phyloP scores from a whole-genome alignment of 176 grass and related monocot genomes.

The Metroxylon sagu region DNA sequence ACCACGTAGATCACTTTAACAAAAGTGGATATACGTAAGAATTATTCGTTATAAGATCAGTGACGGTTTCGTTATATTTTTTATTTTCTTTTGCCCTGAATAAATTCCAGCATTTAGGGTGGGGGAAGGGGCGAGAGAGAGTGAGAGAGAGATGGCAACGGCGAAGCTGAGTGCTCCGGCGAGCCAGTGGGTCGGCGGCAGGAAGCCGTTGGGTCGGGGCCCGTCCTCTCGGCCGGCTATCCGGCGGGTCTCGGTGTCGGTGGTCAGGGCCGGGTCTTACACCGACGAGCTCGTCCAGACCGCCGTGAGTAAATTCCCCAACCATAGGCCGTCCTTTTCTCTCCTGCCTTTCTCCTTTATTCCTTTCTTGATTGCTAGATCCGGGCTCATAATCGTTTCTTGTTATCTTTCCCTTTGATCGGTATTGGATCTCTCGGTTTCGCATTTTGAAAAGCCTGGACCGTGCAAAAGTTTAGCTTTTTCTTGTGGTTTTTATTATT shows the following conservation, averaged over 20 bases:
- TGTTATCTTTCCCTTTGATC: not conserved
- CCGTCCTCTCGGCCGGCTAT: conserved; percentile 6
- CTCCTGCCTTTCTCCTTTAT: not conserved
- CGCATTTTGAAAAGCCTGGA: too few relatives aligned
- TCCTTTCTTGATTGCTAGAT: not conserved
- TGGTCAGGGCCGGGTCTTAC: not conserved
- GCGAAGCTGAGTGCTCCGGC: conserved; percentile 40
- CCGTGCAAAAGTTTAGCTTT: too few relatives aligned
- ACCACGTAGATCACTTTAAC: too few relatives aligned
- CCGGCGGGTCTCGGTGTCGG: conserved; percentile 11
- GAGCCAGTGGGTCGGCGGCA: conserved; percentile 19
- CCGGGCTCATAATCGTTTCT: too few relatives aligned
- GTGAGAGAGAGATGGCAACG: conserved; percentile 36
- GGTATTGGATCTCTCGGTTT: not conserved
- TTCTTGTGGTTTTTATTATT: too few relatives aligned
- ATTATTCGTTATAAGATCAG: too few relatives aligned
- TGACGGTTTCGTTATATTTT: too few relatives aligned
- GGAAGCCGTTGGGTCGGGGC: conserved; percentile 17
- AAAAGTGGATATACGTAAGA: too few relatives aligned
- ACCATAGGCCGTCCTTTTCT: not conserved
- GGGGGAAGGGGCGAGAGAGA: not conserved
- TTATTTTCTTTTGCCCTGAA: too few relatives aligned
- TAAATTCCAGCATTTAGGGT: not conserved
- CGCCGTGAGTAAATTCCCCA: not conserved
- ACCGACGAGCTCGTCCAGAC: not conserved